phyloP scores from a whole-genome alignment of 495 filamentous ascomycete genomes.

The Xylaria scruposa region DNA sequence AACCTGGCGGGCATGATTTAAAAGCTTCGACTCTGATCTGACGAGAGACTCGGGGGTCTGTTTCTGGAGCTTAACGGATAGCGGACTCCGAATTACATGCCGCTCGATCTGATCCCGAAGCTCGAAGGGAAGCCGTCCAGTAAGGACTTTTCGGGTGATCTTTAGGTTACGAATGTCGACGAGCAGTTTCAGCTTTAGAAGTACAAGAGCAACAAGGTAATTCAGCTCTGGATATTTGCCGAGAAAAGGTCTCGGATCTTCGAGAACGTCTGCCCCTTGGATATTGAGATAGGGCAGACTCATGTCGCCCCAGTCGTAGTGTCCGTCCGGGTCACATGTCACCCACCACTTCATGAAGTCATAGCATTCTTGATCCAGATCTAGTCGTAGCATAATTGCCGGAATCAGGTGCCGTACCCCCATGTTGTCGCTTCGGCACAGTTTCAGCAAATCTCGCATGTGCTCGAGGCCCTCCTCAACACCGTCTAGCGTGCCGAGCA shows the following conservation, averaged over 20 bases:
- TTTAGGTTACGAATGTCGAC: conserved; percentile 43
- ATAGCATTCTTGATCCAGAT: conserved; percentile 61
- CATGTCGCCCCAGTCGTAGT: conserved; percentile 50
- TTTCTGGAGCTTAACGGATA: conserved; percentile 29
- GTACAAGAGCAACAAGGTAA: conserved; percentile 37
- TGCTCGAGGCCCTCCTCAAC: conserved; percentile 46
- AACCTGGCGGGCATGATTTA: conserved; percentile 36
- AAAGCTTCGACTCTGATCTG: conserved; percentile 30
- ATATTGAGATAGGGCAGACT: conserved; percentile 41
- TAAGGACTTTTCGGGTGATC: conserved; percentile 33
- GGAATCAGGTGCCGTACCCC: conserved; percentile 51
- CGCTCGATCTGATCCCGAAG: conserved; percentile 34
- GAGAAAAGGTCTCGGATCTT: conserved; percentile 30
- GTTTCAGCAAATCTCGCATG: conserved; percentile 47
- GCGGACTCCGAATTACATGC: conserved; percentile 29
- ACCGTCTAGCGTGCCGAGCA: conserved; percentile 44
- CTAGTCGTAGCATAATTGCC: conserved; percentile 51
- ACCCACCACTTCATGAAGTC: conserved; percentile 61
- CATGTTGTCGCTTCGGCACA: conserved; percentile 55
- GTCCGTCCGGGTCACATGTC: conserved; percentile 31
- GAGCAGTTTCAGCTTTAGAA: conserved; percentile 50
- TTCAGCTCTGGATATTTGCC: conserved; percentile 32
- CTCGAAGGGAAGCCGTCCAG: conserved; percentile 29
- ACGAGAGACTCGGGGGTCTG: conserved; percentile 15
- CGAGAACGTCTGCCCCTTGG: conserved; percentile 48